Evolutionary conservation across 2,329 filamentous ascomycete species (phyloP).

Genomic region (Didymellaceae sp.): DNA sequence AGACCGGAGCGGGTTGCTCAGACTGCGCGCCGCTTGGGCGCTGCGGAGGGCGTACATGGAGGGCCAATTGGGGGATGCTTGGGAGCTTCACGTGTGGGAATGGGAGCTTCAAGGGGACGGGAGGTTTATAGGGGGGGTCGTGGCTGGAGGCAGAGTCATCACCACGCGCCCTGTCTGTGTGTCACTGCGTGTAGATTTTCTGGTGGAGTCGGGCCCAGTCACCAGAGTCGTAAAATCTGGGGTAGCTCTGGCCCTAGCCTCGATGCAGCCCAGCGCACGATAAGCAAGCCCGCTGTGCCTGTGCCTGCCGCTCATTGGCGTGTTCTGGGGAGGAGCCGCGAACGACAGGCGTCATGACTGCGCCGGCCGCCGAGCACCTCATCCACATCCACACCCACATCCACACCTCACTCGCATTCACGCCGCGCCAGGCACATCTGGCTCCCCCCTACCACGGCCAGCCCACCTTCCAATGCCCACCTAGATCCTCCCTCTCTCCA

Average conservation of each 20-base stretch:
- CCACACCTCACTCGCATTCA: not conserved
- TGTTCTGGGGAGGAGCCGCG: not conserved
- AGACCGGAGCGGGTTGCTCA: slow-evolving; percentile 27
- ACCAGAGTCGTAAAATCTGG: slow-evolving; percentile 7
- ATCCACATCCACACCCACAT: not conserved
- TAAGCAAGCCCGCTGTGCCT: not conserved
- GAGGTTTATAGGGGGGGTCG: not conserved
- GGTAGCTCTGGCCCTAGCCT: slow-evolving; percentile 1
- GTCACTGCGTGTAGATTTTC: slow-evolving; percentile 23
- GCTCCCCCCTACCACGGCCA: not conserved
- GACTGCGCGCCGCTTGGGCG: slow-evolving; percentile 20
- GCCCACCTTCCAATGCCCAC: not conserved
- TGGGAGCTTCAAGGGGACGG: not conserved
- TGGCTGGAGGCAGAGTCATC: slow-evolving; percentile 28
- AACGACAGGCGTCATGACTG: slow-evolving; percentile 9
- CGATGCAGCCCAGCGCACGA: not conserved
- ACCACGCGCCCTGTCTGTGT: slow-evolving; percentile 1
- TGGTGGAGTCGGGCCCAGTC: slow-evolving; percentile 14
- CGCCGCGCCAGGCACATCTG: not conserved
- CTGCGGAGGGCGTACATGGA: slow-evolving; percentile 45
- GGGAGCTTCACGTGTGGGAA: not conserved
- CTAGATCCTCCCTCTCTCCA: not conserved
- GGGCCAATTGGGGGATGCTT: slow-evolving; percentile 12
- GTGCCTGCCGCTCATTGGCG: slow-evolving; percentile 3
- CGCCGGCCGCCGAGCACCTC: not conserved